phyloP scores from a whole-genome alignment of 192 early-diverging fungal species.

The Coemansia sp. region DNA sequence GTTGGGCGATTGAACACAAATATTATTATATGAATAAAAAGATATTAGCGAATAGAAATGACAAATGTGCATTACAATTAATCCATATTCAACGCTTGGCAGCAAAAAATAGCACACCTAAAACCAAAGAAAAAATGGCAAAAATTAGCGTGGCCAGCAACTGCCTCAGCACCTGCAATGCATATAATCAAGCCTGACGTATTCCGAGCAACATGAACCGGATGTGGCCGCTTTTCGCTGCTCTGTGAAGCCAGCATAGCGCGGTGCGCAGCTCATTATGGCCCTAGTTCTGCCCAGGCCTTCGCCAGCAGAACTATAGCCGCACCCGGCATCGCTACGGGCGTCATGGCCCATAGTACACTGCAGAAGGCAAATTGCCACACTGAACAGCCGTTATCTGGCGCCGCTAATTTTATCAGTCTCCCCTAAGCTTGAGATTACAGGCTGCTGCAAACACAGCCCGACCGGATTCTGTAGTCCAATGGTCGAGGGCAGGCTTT shows the following conservation, averaged over 20 bases:
- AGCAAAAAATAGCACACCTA: too few species aligned
- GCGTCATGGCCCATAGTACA: slow-evolving; percentile 25
- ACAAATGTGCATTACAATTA: too few species aligned
- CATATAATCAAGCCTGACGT: neutral
- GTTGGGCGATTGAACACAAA: too few species aligned
- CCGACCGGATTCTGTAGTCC: neutral
- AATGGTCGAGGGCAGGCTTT: neutral
- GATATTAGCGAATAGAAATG: too few species aligned
- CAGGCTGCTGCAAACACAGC: neutral
- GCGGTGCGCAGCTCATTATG: slow-evolving; percentile 35
- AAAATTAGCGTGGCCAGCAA: too few species aligned
- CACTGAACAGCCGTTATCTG: neutral
- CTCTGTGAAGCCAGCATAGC: slow-evolving; percentile 48
- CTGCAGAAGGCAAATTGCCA: neutral
- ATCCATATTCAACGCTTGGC: too few species aligned
- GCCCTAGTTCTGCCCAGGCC: slow-evolving; percentile 32
- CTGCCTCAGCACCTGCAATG: too few species aligned
- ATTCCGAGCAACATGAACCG: neutral
- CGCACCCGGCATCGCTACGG: slow-evolving; percentile 11
- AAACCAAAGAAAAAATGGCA: too few species aligned
- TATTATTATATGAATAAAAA: too few species aligned
- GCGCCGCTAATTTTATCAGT: neutral
- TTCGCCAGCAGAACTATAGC: slow-evolving; percentile 38
- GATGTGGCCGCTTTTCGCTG: slow-evolving; percentile 36
- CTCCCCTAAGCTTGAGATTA: neutral